Evolutionary conservation across 1,284 basidiomycete species (phyloP).

Genomic region (Schizopora paradoxa): DNA sequence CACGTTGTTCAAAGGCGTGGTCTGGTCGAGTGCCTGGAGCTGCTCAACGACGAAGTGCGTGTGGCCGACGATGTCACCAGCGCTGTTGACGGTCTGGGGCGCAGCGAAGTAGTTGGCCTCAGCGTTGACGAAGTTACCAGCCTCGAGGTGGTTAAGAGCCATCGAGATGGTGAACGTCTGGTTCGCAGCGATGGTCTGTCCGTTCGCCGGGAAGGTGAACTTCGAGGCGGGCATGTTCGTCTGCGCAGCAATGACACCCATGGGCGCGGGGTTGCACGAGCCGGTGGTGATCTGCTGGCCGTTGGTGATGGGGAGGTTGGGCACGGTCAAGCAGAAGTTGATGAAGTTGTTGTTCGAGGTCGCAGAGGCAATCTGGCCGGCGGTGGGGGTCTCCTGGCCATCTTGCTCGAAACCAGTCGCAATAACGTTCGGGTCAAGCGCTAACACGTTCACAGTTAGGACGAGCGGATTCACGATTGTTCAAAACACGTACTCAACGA

Average conservation of each 20-base stretch:
- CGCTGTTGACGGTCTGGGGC: constrained; percentile 53
- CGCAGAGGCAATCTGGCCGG: constrained; percentile 51
- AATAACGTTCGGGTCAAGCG: constrained; percentile 49
- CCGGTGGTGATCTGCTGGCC: constrained; percentile 53
- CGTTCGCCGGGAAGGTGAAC: constrained; percentile 52
- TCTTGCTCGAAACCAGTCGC: constrained; percentile 46
- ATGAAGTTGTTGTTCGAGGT: constrained; percentile 71
- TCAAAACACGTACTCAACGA: too few relatives aligned
- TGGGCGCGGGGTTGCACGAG: constrained; percentile 61
- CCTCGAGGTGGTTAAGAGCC: constrained; percentile 49
- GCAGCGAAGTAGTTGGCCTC: constrained; percentile 59
- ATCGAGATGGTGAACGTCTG: constrained; percentile 53
- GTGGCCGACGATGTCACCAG: constrained; percentile 54
- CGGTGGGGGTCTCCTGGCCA: constrained; percentile 38
- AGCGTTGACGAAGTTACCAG: constrained; percentile 60
- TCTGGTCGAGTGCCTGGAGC: constrained; percentile 43
- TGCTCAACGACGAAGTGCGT: constrained; percentile 60
- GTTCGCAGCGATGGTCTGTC: constrained; percentile 46
- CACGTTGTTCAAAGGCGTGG: constrained; percentile 47
- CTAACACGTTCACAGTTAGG: constrained; percentile 26
- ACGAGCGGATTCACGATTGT: constrained; percentile 23
- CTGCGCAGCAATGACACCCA: constrained; percentile 51
- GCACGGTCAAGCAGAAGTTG: constrained; percentile 55
- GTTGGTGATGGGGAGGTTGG: constrained; percentile 51
- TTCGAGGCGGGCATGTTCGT: constrained; percentile 56